Conservation (phyloP, 495 filamentous ascomycete species). For the Penicillium paxilli region DNA sequence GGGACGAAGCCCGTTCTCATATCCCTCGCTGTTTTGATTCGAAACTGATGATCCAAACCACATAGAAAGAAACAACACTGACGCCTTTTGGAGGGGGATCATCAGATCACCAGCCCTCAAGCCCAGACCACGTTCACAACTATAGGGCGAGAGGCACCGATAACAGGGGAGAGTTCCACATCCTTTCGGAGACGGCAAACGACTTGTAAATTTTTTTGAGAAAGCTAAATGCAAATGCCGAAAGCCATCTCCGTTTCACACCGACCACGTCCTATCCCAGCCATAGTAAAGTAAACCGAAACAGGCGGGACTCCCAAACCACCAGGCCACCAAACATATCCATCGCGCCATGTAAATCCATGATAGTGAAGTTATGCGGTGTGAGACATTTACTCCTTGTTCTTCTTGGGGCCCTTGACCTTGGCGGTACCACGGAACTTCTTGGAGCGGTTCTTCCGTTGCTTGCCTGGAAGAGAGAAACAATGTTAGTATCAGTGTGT, state of each 20-base stretch:
- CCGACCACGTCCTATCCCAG: conserved; percentile 24
- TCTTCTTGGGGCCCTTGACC: conserved; percentile 82
- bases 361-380: conserved; percentile 15
- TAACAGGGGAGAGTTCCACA: conserved; percentile 10
- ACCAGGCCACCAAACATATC: conserved; percentile 28
- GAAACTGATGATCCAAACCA: conserved; percentile 26
- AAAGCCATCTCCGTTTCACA: conserved; percentile 14
- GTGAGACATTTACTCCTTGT: conserved; percentile 48
- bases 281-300: conserved; percentile 6
- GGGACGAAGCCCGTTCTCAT: conserved; percentile 33
- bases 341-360: conserved; percentile 15
- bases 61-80: conserved; percentile 26
- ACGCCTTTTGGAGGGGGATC: conserved; percentile 28
- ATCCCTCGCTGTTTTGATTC: conserved; percentile 27
- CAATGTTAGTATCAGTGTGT: conserved; percentile 5
- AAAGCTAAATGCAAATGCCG: conserved; percentile 3
- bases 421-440: conserved; percentile 93
- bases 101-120: conserved; percentile 17
- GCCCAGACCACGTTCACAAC: conserved; percentile 4
- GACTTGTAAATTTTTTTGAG: conserved; percentile 11
- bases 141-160: conserved; percentile 3
- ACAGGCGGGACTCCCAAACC: conserved; percentile 22
- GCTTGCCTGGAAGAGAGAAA: conserved; percentile 75
- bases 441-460: conserved; percentile 99
- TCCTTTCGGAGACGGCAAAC: conserved; percentile 8